Base-by-base conservation (phyloP, 352 stramenopile genomes). In the Thalassiosira livingstoniorum region DNA sequence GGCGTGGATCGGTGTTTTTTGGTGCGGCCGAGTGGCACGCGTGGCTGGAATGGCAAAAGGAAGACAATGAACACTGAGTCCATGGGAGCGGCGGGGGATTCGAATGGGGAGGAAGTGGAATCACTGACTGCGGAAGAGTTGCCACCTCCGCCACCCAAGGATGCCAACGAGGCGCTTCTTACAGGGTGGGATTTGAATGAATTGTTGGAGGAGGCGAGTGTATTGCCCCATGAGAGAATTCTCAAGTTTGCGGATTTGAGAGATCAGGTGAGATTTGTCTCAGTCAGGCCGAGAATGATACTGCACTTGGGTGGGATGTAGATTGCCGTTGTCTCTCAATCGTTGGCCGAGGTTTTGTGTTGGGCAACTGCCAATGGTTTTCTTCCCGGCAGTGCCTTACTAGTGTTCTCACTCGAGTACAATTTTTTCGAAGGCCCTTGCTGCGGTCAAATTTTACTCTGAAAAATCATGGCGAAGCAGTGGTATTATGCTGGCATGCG, bases 121-220 rank as follows among this genome's bases (percentile, higher is more conserved):
- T 43, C 42, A 2, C 25, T 35, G 13, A 39, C 63, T 1, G 18
- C 47, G 5, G 15, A 2, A 5, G 18, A 57, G 47, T 15, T 58
- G 4, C 21, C 21, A 27, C 62, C 79, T 4, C 34, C 87, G 45
- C 83, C 83, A 25, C 85, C 96, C n/a, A 99, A 99, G 85, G 98
- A 99, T 91, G 98, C 98, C 13, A 99, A 99, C 88, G 98, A 99
- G 78, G 97, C 97, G 10, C 91, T 99, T 32, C 90, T 96, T 27
- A 89, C 88, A 18, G 96, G 95, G 7, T 80, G 97, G 15, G 93
- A 99, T 81, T 77, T 99, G 32, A 80, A 93, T 23, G 78, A 91
- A 51, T 94, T 98, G 34, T 87, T 99, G 13, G 78, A 92, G 0
- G 75, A 94, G 35, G 96, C 97, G 1, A 85, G 94, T 72, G 87